phyloP scores from a whole-genome alignment of 495 filamentous ascomycete genomes.

The Pyrenula aspistea region DNA sequence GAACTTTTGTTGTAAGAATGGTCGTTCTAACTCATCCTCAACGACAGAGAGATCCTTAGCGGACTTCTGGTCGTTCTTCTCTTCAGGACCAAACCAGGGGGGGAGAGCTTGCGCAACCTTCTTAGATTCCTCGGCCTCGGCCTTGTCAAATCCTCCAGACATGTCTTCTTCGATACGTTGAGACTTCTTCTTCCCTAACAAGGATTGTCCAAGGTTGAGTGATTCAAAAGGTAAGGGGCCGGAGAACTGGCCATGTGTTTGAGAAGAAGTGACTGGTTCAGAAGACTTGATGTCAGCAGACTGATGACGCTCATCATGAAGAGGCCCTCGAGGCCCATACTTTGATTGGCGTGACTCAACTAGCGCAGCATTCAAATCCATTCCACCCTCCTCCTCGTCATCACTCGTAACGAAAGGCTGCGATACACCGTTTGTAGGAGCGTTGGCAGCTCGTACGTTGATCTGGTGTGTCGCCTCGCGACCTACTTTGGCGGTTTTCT shows the following conservation, averaged over 20 bases:
- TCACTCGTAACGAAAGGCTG: neutral
- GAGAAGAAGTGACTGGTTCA: neutral
- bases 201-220: slow-evolving; percentile 52
- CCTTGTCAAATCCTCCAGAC: slow-evolving; percentile 60
- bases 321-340: slow-evolving; percentile 9
- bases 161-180: slow-evolving; percentile 27
- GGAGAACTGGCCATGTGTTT: slow-evolving; percentile 28
- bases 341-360: slow-evolving; percentile 25
- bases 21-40: slow-evolving; percentile 9
- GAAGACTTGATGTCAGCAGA: slow-evolving; percentile 2
- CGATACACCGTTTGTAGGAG: neutral
- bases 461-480: slow-evolving; percentile 14
- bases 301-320: neutral
- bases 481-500: slow-evolving; percentile 12
- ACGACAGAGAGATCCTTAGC: slow-evolving; percentile 11
- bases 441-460: slow-evolving; percentile 10
- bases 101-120: slow-evolving; percentile 50
- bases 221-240: slow-evolving; percentile 87
- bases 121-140: slow-evolving; percentile 31
- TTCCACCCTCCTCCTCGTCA: slow-evolving; percentile 30
- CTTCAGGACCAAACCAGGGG: slow-evolving; percentile 65
- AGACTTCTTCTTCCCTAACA: slow-evolving; percentile 38
- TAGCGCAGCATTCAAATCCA: slow-evolving; percentile 32
- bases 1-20: neutral
- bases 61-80: slow-evolving; percentile 19